Evolutionary conservation across 176 grass and related monocot genomes (phyloP), one percentile per base, ranked within the genome.

Genomic region (Tuctoria greenei): DNA sequence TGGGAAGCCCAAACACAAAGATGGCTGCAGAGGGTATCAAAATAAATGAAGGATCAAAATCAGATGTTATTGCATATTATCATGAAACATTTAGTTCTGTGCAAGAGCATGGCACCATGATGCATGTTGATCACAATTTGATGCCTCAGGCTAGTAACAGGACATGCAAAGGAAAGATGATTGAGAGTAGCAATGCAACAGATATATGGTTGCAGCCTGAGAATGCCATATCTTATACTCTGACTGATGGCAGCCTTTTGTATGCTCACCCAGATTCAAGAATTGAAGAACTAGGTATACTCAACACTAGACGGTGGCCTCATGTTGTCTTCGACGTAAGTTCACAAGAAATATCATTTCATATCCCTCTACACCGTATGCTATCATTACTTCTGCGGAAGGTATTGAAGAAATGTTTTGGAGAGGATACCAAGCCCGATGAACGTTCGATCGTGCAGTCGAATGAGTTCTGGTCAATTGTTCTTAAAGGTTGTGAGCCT

Each of bases 271-370:
- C 89, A 38, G 76, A 85, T 83, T 74, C 82, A 77, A 87, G 87
- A 88, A 75, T 78, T 23, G 87, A 92, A 67, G 91, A 86, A 75
- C 49, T 84, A 72, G 81, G 89, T 72, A 82, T 95, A 68, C 79
- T 99, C 39, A 90, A 86, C 67, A 76, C 81, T 64, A 69, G 54
- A 58, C 71, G 66, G 34, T 99, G 96, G 96, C 91, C 91, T 64
- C 88, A 81, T 82, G 79, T 95, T 31, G 72, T 84, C 63, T 99
- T 92, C 69, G 96, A 99, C 71, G 89, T 99, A 46, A 88, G 92
- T 77, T 95, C 89, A 71, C 96, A 99, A 76, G 96, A 92, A 82
- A 95, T 86, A 74, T 99, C 92, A 72, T 95, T 99, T 59, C 96
- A 99, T 78, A 90, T 99, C 61, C 96, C 96, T 70, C 82, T 99